Base-by-base conservation (phyloP, 441 rosid species). In the Raphanus hybrid region DNA sequence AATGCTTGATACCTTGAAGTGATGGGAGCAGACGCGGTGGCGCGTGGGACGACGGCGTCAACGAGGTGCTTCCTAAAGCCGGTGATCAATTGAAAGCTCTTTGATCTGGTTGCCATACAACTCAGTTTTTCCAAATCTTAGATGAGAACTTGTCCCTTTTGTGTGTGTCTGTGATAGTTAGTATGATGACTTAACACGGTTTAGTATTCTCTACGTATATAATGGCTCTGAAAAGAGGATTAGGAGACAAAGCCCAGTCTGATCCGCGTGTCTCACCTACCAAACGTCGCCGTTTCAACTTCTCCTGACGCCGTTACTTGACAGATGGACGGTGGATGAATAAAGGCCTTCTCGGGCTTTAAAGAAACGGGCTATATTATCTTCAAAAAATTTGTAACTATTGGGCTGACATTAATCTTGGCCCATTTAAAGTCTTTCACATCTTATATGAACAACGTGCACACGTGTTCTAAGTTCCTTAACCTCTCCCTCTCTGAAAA, bases 71-170 rank as follows among this genome's bases (percentile, higher is more conserved):
- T 90, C 82, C 79, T 88, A 70, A 88, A 75, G 64, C 60, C 41
- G 60, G 85, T 85, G 88, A 90, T 85, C 83, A 81, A 84, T 59
- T 75, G 84, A 82, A 73, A 71, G 57, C 84, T 85, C 86, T 86
- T 86, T 72, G 75, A 75, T 67, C 78, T 82, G 77, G 90, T 87
- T 74, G 88, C 92, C 89, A 86, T 92, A 76, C 80, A 80, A 84
- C 2, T 43, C 5, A 61, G 67, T 20, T 67, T 79, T 15, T 26
- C 72, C 14, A 41, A 67, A 37, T 27, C 23, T 54, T 52, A 77
- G 15, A 23, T n/a, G 45, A 34, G 45, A 18, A 14, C 10, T 18
- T 27, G 12, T 18, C 18, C 11, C 6, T 50, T 20, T 7, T 14
- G 43, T n/a, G 59, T 54, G 10, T 9, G 20, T 29, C 5, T 29